Evolutionary conservation across 2,329 filamentous ascomycete genomes (phyloP), one percentile per base, ranked within the genome.

Genomic region (Akanthomyces uredinophilus): DNA sequence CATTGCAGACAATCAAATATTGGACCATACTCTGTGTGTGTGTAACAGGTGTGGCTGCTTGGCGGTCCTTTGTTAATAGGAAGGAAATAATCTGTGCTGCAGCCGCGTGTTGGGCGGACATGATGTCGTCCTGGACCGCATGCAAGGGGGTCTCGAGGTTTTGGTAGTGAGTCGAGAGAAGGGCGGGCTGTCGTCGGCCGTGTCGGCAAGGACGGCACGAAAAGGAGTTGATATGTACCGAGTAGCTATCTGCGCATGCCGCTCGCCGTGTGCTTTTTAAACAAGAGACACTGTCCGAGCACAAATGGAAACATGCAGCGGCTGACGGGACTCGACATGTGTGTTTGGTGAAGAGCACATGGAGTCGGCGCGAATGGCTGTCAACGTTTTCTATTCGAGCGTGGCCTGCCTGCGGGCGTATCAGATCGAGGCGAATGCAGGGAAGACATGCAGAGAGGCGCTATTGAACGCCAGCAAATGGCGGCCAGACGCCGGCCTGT

Each of bases 31-130:
- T 16, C 29, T 18, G 22, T 20, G 32, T 2, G 27, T 5, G 14
- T 35, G 22, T 13, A 37, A 60, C 56, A 22, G 47, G 20, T 37
- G 57, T 51, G 57, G 46, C 54, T 47, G 47, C 57, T 60, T 52
- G 57, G 57, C 57, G 47, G 47, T 35, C 35, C 47, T 44, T 24
- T 41, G 37, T 11, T 24, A 52, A 58, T 35, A 43, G 37, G 20
- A 18, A 39, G 10, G 18, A n/a, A 32, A 50, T 50, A 27, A 2
- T 49, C 5, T 22, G 24, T 22, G 24, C 20, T 11, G 44, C 44
- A 14, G 46, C 24, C 18, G 29, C 20, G 35, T 7, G 14, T 39
- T 41, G 51, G 35, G 41, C 35, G 37, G 53, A n/a, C 37, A 41
- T 24, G 22, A 51, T 13, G 14, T 58, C 18, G 10, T 57, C 37